Percentiles rank a stretch among this genome's conserved stretches.
These are phyloP conservation scores for Miscanthus lutarioriparius DNA, from an alignment of 176 grass and related monocot species.

Conservation along the genomic window DNA sequence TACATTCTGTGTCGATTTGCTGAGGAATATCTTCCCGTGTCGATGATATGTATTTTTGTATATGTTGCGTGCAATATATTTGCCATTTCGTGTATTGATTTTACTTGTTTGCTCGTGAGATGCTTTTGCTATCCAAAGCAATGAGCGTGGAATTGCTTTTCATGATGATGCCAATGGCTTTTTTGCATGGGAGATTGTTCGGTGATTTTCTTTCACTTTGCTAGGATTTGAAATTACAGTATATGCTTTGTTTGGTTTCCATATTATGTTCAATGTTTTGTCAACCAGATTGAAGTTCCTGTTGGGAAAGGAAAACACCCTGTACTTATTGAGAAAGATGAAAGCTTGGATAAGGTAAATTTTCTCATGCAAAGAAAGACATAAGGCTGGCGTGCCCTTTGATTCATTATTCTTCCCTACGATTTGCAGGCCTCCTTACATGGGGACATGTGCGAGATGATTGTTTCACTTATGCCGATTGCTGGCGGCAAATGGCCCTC, in stretches of 20 bases:
- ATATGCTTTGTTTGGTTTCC: slow-evolving; percentile 1
- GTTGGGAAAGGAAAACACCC: slow-evolving; percentile 79
- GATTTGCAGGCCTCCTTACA: too few relatives aligned
- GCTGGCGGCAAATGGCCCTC: too few relatives aligned
- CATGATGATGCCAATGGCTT: slow-evolving; percentile 73
- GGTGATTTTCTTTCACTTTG: slow-evolving; percentile 44
- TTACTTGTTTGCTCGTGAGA: slow-evolving; percentile 54
- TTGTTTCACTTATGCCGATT: background rate
- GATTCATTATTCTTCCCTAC: background rate
- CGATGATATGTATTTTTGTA: background rate
- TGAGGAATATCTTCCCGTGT: background rate
- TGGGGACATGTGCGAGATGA: background rate
- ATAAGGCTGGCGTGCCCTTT: background rate
- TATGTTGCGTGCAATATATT: background rate
- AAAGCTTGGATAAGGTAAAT: slow-evolving; percentile 79
- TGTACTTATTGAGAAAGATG: slow-evolving; percentile 73
- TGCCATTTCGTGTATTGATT: background rate
- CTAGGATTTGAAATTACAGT: background rate
- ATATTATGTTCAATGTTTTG: slow-evolving; percentile 19
- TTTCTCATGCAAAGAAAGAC: background rate
- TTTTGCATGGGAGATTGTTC: slow-evolving; percentile 92
- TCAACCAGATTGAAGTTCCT: slow-evolving; percentile 82
- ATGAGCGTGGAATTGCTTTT: slow-evolving; percentile 86
- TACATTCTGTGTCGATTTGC: background rate
- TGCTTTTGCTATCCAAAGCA: slow-evolving; percentile 88